Evolutionary conservation across 1,284 basidiomycete genomes (phyloP).

Genomic region (Naganishia liquefaciens): DNA sequence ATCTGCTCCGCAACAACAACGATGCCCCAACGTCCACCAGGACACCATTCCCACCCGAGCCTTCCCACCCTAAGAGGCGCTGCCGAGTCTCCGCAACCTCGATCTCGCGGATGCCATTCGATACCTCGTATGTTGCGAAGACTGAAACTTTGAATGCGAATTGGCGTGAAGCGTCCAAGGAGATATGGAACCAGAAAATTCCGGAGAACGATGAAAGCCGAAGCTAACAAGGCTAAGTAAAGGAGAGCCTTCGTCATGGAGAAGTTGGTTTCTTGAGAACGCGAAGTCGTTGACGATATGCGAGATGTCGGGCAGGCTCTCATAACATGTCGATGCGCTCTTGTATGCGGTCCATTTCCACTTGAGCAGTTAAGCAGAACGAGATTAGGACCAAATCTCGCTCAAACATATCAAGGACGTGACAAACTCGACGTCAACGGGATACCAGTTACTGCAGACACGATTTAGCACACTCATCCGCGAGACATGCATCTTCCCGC

Average conservation of each 20-base stretch:
- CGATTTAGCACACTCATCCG: no score
- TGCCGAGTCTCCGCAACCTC: conserved; percentile 37
- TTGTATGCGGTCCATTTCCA: no score
- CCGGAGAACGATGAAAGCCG: conserved; percentile 11
- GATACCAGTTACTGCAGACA: no score
- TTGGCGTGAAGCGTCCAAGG: conserved; percentile 16
- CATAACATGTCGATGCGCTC: no score
- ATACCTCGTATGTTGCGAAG: conserved; percentile 38
- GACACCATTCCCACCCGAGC: conserved; percentile 37
- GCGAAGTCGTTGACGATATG: not conserved
- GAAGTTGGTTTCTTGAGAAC: not conserved
- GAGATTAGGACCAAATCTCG: no score
- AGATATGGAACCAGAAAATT: conserved; percentile 28
- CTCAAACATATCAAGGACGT: no score
- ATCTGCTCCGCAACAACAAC: conserved; percentile 9
- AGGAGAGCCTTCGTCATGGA: conserved; percentile 11
- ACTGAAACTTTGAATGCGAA: conserved; percentile 27
- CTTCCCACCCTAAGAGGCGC: conserved; percentile 42
- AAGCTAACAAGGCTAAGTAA: conserved; percentile 21
- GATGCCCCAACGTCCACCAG: conserved; percentile 7
- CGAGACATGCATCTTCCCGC: no score
- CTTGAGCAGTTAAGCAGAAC: no score
- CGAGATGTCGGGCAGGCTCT: no score
- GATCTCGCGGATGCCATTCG: conserved; percentile 43
- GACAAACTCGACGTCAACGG: no score